Base-by-base conservation (phyloP, 495 filamentous ascomycete species). In the Penicillium psychrofluorescens region DNA sequence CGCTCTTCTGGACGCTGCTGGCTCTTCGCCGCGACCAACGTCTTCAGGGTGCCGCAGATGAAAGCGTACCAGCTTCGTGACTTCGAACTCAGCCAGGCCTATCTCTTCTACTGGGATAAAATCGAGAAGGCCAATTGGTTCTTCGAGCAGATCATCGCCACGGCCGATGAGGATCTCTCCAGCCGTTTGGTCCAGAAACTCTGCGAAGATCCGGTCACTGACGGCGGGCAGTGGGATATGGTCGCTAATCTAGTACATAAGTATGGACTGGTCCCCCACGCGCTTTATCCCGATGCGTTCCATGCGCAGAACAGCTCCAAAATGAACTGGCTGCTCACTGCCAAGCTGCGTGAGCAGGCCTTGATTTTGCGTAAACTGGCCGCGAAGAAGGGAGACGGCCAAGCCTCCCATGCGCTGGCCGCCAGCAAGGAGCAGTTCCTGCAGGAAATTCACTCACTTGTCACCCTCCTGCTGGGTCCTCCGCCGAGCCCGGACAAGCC, bases 31-130 rank as follows among this genome's bases (percentile, higher is more conserved):
- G 71, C 80, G 22, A 90, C 86, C 8, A 95, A 95, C 54, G 80
- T 92, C 41, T 91, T 94, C 64, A 86, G 88, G 8, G 72, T 94
- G 6, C 83, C 86, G 0, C 65, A 94, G 32, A 92, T 92, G 78
- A 81, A 85, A 58, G 79, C 81, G 50, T 85, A 91, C 58, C 77
- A 79, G 38, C 76, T 94, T 8, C 67, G 76, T n/a, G 66, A 76
- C n/a, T 90, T 86, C 57, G 84, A 95, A 68, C 75, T 95, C 2
- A 86, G 80, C 30, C 89, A 95, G 54, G 78, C 83, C 2, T 95
- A 92, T 53, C 76, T 94, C n/a, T 92, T 90, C 70, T 95, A 87
- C 76, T 94, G 85, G 81, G 88, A 95, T 61, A 95, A 95, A 65
- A 76, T 94, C 14, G 89, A 95, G 64, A 95, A 95, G 60, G 79